Evolutionary conservation across 2,329 filamentous ascomycete genomes (phyloP), one percentile per base, ranked within the genome.

Genomic region (Epichloe baconii): DNA sequence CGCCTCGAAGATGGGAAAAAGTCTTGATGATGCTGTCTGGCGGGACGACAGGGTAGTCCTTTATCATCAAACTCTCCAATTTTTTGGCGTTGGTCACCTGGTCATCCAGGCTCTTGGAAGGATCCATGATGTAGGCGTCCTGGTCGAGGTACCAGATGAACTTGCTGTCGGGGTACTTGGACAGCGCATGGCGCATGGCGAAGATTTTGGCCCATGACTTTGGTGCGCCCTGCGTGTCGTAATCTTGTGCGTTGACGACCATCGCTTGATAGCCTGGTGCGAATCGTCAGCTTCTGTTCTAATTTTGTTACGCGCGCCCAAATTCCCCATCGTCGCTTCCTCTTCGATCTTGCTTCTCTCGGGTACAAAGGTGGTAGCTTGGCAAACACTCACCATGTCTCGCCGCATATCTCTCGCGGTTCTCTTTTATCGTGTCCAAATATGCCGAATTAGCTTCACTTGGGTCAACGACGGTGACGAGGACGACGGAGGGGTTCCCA

Each of bases 21-120:
- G 94, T 97, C 73, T 87, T 91, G 71, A 98, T 97, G 60, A 98
- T 90, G 69, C 88, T 95, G 69, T 96, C 88, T 0, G 94, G 93
- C 2, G 91, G 93, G 8, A 97, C 91, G 48, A 98, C 82, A 5
- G 93, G 81, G 50, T 83, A 77, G 66, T 95, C 86, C 64, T 82
- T 85, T 59, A 93, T 79, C 88, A 97, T 96, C 52, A 86, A 66
- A 21, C 73, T 74, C 61, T 94, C 85, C 46, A 98, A 75, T 51
- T 74, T 79, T 49, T 72, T 71, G 11, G 81, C 70, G 11, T 80
- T 72, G 66, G 94, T 80, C 40, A 98, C 68, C 59, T 88, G 79
- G 2, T 79, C 74, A 57, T 88, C 81, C 36, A 97, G 70, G 14
- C 79, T 77, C 49, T 85, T 69, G 36, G 74, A 70, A 6, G 86